phyloP scores from a whole-genome alignment of 805 yeast species.

The Debaryomyces prosopidis region DNA sequence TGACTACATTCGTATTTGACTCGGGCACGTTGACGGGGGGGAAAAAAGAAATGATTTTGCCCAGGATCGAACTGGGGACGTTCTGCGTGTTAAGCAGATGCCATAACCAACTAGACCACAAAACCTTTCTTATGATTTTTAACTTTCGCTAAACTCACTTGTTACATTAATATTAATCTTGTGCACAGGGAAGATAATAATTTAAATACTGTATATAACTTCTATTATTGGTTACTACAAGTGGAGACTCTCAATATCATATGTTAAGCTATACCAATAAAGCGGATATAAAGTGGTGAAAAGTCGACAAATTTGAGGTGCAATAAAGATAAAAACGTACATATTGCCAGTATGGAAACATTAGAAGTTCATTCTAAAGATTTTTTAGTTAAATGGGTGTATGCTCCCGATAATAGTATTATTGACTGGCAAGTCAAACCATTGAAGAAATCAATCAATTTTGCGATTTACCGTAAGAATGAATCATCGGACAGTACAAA shows the following conservation, averaged over 20 bases:
- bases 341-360: conserved; percentile 64
- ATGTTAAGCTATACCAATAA: too few species aligned
- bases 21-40: background rate
- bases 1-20: background rate
- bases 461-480: conserved; percentile 38
- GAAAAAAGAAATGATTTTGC: conserved; percentile 71
- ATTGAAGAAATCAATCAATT: conserved; percentile 44
- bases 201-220: too few species aligned
- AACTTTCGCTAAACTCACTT: too few species aligned
- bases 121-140: conserved; percentile 4
- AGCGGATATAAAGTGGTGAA: too few species aligned
- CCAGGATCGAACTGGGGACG: conserved; percentile 99
- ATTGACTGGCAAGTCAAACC: conserved; percentile 86
- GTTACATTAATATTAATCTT: too few species aligned
- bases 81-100: conserved; percentile 99
- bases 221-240: too few species aligned
- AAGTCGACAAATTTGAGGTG: too few species aligned
- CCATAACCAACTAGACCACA: conserved; percentile 99
- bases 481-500: conserved; percentile 14
- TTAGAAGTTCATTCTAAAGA: conserved; percentile 88
- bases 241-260: too few species aligned
- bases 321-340: background rate
- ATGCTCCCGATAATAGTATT: conserved; percentile 63
- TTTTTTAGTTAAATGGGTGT: conserved; percentile 88
- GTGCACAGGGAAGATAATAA: too few species aligned